These are phyloP conservation scores for Aspergillus quadricinctus DNA, from an alignment of 2,329 filamentous ascomycete species.

Conservation along the genomic window DNA sequence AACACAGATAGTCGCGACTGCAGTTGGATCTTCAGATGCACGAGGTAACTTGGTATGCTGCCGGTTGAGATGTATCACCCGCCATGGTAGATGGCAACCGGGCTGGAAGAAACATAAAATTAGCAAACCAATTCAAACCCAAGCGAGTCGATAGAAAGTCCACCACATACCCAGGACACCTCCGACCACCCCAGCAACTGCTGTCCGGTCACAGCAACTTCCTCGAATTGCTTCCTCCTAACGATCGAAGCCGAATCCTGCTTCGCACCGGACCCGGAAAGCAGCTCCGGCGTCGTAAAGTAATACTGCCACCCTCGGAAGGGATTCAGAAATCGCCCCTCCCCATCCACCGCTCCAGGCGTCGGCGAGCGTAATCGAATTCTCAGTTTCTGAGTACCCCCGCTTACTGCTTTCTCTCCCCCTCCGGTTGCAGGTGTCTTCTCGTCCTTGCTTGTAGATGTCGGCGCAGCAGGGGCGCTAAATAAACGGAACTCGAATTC, in stretches of 20 bases:
- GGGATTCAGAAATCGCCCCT: conserved; percentile 37
- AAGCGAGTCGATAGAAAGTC: background rate
- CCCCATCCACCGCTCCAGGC: conserved; percentile 23
- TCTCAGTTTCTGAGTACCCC: conserved; percentile 33
- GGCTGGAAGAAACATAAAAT: conserved; percentile 21
- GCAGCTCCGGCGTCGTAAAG: conserved; percentile 32
- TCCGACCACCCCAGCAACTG: conserved; percentile 28
- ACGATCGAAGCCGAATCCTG: conserved; percentile 12
- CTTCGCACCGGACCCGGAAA: conserved; percentile 13
- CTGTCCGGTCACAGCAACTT: conserved; percentile 33
- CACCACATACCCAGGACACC: conserved; percentile 31
- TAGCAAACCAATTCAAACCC: background rate
- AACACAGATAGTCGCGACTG: conserved; percentile 16
- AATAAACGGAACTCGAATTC: conserved; percentile 44
- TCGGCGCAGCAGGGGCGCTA: conserved; percentile 25
- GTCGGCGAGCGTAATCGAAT: conserved; percentile 38
- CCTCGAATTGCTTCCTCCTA: conserved; percentile 30
- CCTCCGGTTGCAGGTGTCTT: background rate
- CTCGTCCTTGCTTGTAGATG: background rate
- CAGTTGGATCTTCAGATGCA: conserved; percentile 12
- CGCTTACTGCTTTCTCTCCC: background rate
- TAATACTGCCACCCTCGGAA: conserved; percentile 42
- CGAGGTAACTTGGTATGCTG: conserved; percentile 27
- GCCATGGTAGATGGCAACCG: conserved; percentile 40
- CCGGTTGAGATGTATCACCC: conserved; percentile 34